Conservation (phyloP, 768 basidiomycete genomes). For the Coprinellus micaceus region DNA sequence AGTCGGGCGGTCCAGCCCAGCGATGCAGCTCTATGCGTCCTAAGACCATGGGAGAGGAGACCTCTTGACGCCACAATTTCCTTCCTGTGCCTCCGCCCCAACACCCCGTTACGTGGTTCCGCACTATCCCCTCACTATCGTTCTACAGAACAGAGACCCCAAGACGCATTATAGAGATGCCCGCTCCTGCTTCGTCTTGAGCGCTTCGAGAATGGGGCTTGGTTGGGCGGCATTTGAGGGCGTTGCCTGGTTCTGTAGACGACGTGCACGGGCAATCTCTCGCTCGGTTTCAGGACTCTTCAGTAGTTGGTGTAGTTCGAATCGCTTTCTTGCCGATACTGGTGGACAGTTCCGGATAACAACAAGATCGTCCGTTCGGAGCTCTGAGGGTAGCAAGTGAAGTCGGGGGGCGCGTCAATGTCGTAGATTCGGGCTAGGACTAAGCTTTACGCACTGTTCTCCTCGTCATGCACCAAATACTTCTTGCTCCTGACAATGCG, state of each 20-base stretch:
- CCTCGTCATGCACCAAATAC: conserved; percentile 71
- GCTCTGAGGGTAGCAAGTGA: conserved; percentile 33
- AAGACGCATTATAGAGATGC: too few species aligned
- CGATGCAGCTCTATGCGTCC: too few species aligned
- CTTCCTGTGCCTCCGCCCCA: not conserved
- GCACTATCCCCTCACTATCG: too few species aligned
- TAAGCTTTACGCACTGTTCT: conserved; percentile 43
- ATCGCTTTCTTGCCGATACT: conserved; percentile 74
- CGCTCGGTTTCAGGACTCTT: conserved; percentile 67
- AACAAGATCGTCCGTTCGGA: conserved; percentile 68
- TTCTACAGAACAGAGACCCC: too few species aligned
- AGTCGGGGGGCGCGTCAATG: not conserved
- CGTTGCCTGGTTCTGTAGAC: conserved; percentile 10
- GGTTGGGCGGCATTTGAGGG: conserved; percentile 12
- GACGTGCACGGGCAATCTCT: conserved; percentile 34
- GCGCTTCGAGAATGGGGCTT: conserved; percentile 14
- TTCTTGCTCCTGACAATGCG: conserved; percentile 74
- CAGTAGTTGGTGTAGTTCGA: conserved; percentile 63
- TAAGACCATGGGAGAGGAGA: too few species aligned
- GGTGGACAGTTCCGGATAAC: conserved; percentile 80
- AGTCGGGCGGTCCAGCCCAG: not conserved
- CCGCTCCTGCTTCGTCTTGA: conserved; percentile 3
- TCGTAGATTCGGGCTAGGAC: not conserved
- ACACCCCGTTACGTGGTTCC: not conserved
- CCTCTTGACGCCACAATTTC: too few species aligned